phyloP scores from a whole-genome alignment of 306 rosid genomes.

The Myrica gale region DNA sequence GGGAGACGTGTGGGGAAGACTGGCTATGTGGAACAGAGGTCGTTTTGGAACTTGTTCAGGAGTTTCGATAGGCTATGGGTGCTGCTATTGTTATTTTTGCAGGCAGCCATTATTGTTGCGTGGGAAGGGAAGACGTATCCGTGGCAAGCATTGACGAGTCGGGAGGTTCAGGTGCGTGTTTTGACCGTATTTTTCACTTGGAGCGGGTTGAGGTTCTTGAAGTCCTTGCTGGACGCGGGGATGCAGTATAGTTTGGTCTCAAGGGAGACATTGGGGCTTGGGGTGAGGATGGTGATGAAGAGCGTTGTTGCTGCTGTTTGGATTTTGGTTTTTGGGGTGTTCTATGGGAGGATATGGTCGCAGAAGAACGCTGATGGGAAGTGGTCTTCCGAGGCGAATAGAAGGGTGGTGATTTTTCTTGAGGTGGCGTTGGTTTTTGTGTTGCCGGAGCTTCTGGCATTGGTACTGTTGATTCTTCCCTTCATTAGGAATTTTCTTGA shows the following conservation, averaged over 20 bases:
- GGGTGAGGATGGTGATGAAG: slow-evolving; percentile 76
- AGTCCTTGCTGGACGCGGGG: slow-evolving; percentile 70
- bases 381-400: slow-evolving; percentile 67
- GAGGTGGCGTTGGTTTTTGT: slow-evolving; percentile 57
- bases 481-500: slow-evolving; percentile 90
- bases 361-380: slow-evolving; percentile 53
- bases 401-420: slow-evolving; percentile 57
- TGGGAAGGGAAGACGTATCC: slow-evolving; percentile 66
- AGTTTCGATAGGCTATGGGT: slow-evolving; percentile 92
- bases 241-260: slow-evolving; percentile 85
- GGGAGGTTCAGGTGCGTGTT: slow-evolving; percentile 59
- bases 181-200: slow-evolving; percentile 79
- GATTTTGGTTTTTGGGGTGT: slow-evolving; percentile 67
- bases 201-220: slow-evolving; percentile 76
- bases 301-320: slow-evolving; percentile 66
- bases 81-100: slow-evolving; percentile 76
- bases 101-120: slow-evolving; percentile 84
- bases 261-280: slow-evolving; percentile 73
- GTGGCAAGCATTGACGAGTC: slow-evolving; percentile 56
- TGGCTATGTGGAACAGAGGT: slow-evolving; percentile 95
- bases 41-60: slow-evolving; percentile 83
- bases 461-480: slow-evolving; percentile 70
- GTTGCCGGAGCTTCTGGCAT: slow-evolving; percentile 74
- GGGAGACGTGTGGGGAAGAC: slow-evolving; percentile 86
- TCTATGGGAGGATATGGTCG: slow-evolving; percentile 74